A percentile compares a stretch with the other conserved stretches of the same genome.
Conservation (phyloP, 805 yeast species). For the Pichia scutulata region DNA sequence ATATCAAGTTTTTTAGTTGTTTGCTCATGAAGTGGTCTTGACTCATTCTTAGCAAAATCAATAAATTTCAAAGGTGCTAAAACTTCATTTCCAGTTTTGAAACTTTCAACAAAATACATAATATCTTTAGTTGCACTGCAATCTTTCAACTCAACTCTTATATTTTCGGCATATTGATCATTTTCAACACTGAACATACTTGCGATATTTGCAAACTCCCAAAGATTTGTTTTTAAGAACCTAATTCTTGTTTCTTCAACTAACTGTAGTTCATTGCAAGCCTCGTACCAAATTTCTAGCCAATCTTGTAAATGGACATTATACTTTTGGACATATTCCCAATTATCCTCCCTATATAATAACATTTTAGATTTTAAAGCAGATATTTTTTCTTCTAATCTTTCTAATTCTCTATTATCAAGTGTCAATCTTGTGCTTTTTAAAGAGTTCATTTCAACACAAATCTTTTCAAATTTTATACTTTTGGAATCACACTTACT, state of each 20-base stretch:
- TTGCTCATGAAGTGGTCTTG: conserved; percentile 3
- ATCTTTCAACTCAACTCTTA: conserved; percentile 59
- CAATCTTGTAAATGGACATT: conserved; percentile 55
- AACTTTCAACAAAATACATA: conserved; percentile 40
- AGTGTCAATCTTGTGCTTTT: conserved; percentile 58
- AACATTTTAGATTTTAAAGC: conserved; percentile 38
- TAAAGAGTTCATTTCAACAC: conserved; percentile 49
- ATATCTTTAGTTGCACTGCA: conserved; percentile 59
- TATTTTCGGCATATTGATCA: conserved; percentile 67
- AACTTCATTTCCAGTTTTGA: conserved; percentile 60
- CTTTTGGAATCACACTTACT: conserved; percentile 33
- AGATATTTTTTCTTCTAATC: conserved; percentile 46
- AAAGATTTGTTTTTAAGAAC: conserved; percentile 59
- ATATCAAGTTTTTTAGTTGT: conserved; percentile 9
- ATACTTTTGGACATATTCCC: conserved; percentile 42
- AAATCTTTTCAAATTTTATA: conserved; percentile 48
- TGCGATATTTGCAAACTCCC: conserved; percentile 70
- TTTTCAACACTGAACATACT: conserved; percentile 72
- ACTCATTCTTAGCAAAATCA: conserved; percentile 40
- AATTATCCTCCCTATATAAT: conserved; percentile 47
- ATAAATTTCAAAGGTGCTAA: conserved; percentile 54
- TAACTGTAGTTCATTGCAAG: conserved; percentile 55
- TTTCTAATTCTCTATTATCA: conserved; percentile 67
- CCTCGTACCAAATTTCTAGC: conserved; percentile 63
- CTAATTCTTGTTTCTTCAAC: conserved; percentile 69